phyloP scores from a whole-genome alignment of 768 basidiomycete species.

The Obba rivulosa region DNA sequence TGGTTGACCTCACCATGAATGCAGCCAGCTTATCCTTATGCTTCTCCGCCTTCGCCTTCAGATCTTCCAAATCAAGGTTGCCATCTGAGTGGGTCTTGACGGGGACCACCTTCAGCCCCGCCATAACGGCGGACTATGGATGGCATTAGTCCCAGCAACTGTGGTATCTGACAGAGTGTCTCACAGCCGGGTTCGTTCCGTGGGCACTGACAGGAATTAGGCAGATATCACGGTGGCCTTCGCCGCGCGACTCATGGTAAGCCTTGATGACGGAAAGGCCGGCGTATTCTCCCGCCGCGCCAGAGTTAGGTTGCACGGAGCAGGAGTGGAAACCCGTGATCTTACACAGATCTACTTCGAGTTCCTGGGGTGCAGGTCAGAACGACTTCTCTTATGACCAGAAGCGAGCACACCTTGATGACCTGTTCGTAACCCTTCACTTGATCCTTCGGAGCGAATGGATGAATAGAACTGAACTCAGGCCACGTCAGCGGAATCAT shows the following conservation, averaged over 20 bases:
- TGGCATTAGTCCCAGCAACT: constrained; percentile 2
- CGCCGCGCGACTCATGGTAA: constrained; percentile 86
- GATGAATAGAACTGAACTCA: constrained; percentile 86
- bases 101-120: constrained; percentile 93
- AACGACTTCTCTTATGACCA: neutral
- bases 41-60: constrained; percentile 81
- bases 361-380: constrained; percentile 49
- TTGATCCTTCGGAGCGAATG: constrained; percentile 88
- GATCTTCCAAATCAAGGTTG: constrained; percentile 83
- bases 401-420: constrained; percentile 51
- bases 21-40: constrained; percentile 91
- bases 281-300: constrained; percentile 95
- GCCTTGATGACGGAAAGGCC: constrained; percentile 94
- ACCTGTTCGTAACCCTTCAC: constrained; percentile 81
- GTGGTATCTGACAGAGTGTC: constrained; percentile 2
- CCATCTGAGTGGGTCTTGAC: constrained; percentile 87
- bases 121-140: constrained; percentile 87
- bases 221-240: constrained; percentile 84
- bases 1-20: constrained; percentile 67
- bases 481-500: constrained; percentile 97
- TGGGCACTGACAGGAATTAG: constrained; percentile 95
- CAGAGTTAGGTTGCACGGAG: constrained; percentile 98
- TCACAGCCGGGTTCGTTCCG: constrained; percentile 95
- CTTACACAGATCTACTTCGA: constrained; percentile 85
- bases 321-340: constrained; percentile 97